Percentiles rank a stretch among this genome's conserved stretches.
Conservation (phyloP, 805 yeast genomes). For the Suhomyces sp. region DNA sequence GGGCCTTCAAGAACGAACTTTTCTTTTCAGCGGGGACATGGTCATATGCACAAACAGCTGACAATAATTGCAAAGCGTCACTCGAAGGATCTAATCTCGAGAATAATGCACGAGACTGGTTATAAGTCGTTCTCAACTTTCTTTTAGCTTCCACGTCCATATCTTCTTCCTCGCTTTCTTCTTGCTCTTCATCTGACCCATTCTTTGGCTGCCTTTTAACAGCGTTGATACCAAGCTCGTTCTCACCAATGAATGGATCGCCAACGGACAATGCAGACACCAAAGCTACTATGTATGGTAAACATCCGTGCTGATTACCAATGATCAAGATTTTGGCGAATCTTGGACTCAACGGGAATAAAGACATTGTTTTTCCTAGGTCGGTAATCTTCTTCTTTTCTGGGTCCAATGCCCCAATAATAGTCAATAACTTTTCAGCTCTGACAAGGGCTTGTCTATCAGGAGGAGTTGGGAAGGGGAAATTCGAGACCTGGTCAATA, state of each 20-base stretch:
- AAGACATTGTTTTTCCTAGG: constrained; percentile 80
- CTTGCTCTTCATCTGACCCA: constrained; percentile 25
- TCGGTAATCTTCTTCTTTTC: constrained; percentile 59
- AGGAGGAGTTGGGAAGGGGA: constrained; percentile 97
- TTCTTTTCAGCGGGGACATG: constrained; percentile 55
- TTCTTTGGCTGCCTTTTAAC: constrained; percentile 9
- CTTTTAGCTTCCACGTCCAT: constrained; percentile 39
- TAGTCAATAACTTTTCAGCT: constrained; percentile 66
- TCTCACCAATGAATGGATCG: constrained; percentile 77
- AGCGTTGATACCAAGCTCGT: constrained; percentile 59
- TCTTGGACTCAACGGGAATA: constrained; percentile 91
- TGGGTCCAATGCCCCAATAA: constrained; percentile 73
- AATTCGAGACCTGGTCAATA: constrained; percentile 81
- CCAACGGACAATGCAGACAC: constrained; percentile 94
- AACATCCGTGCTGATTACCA: constrained; percentile 81
- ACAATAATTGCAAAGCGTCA: constrained; percentile 71
- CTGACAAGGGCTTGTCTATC: constrained; percentile 53
- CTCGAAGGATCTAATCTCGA: constrained; percentile 66
- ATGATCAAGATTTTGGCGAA: constrained; percentile 86
- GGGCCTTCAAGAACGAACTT: constrained; percentile 48
- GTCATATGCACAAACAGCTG: constrained; percentile 86
- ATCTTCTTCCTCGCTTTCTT: constrained; percentile 32
- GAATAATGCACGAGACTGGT: constrained; percentile 58
- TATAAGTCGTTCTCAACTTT: constrained; percentile 48
- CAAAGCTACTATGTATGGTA: constrained; percentile 85